Evolutionary conservation across 2,329 filamentous ascomycete species (phyloP).

Genomic region (Aspergillus tamarii): DNA sequence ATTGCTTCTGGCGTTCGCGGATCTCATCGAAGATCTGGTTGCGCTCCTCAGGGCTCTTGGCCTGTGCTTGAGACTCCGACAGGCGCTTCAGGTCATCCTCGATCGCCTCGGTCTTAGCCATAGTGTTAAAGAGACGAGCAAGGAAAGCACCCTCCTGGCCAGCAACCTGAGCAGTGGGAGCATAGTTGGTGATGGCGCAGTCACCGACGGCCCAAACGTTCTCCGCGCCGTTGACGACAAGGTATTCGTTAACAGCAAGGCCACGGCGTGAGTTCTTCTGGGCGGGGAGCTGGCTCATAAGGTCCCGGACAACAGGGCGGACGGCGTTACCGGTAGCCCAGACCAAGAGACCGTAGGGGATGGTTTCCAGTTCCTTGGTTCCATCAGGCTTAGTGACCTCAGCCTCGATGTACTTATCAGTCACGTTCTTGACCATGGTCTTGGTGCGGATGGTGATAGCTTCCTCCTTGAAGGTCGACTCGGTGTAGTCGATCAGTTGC

Average conservation of each 20-base stretch:
- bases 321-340: slow-evolving; percentile 98
- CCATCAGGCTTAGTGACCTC: slow-evolving; percentile 81
- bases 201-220: slow-evolving; percentile 98
- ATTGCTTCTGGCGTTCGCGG: slow-evolving; percentile 80
- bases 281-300: slow-evolving; percentile 88
- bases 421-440: slow-evolving; percentile 98
- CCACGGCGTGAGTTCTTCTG: slow-evolving; percentile 95
- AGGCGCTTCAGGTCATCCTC: slow-evolving; percentile 76
- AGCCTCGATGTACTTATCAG: slow-evolving; percentile 88
- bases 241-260: slow-evolving; percentile 96
- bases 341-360: slow-evolving; percentile 93
- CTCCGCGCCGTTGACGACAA: slow-evolving; percentile 94
- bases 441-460: slow-evolving; percentile 97
- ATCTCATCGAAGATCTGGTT: slow-evolving; percentile 72
- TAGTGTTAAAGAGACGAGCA: slow-evolving; percentile 95
- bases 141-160: slow-evolving; percentile 95
- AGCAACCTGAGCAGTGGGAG: slow-evolving; percentile 95
- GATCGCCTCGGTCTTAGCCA: slow-evolving; percentile 89
- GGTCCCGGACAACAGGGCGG: slow-evolving; percentile 84
- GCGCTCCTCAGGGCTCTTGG: slow-evolving; percentile 63
- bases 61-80: slow-evolving; percentile 65
- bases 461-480: slow-evolving; percentile 98
- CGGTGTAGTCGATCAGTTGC: slow-evolving; percentile 98
- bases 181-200: slow-evolving; percentile 96
- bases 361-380: slow-evolving; percentile 75